Base-by-base conservation (phyloP, 1,284 basidiomycete genomes). In the Pseudozyma sp. region DNA sequence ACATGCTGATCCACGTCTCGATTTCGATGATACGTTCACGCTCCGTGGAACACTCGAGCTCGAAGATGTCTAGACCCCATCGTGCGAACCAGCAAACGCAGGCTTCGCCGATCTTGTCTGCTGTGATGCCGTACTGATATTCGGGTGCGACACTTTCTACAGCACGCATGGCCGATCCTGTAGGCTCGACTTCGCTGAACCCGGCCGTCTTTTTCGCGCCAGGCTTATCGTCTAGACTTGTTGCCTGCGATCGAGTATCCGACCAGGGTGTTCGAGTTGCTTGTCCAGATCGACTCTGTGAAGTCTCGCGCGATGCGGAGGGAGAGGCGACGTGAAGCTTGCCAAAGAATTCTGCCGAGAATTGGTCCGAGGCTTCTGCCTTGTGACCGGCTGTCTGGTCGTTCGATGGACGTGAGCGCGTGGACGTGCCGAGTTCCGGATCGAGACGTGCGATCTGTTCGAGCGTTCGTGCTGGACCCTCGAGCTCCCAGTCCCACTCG, bases 41-140 rank as follows among this genome's bases (percentile, higher is more conserved):
- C 43, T 80, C 72, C 83, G 67, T 80, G 37, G 85, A 85, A 68
- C 89, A 87, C 83, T 96, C 94, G 53, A 89, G 87, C 11, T 84
- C 82, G 13, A 96, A 87, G 60, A 95, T 88, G 81, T 96, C 94
- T 17, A 86, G 84, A 0, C 91, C 93, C 94, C 94, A 97, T 39
- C 92, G 88, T 0, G 90, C 88, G 11, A 96, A 87, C 94, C 94
- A 97, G 83, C 92, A 94, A 5, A 90, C 89, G 74, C 91, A 91
- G 0, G 93, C 92, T 85, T 96, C 93, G 30, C 94, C 94, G 68
- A 97, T 92, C 86, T 94, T 94, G 85, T 94, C 90, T 0, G 92
- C 92, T 5, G 93, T 88, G 24, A 89, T 87, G 24, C 94, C 94
- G 31, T 80, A 77, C 35, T 74, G 59, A 45, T 69, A 78, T 49